Evolutionary conservation across 179 eudicot species (phyloP), one percentile per base, ranked within the genome.

Genomic region (Silene coronaria): DNA sequence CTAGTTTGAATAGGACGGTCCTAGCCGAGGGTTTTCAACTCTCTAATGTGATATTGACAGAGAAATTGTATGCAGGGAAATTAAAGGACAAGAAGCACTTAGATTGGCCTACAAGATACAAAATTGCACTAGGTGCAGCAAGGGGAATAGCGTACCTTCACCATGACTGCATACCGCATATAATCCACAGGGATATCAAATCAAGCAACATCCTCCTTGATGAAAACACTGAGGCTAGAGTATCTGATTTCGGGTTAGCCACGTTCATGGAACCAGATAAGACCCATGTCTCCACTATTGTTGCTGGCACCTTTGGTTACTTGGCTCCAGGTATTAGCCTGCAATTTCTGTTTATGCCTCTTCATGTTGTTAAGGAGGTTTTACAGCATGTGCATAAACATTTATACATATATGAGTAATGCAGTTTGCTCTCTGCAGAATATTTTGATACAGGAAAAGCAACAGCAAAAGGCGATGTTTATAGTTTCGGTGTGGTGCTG

Each of bases 231-330:
- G 94, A 90, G 81, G 98, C 97, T 75, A 84, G 88, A 48, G 92
- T 94, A 0, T 91, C 96, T n/a, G 98, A 94, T 75, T 94, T 94
- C 59, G 98, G 97, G 60, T 80, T 94, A 53, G 98, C 98, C 58
- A 92, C 98, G 7, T 79, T 94, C 78, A 90, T 92, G 96, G 96
- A 82, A 71, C 90, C 97, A 0, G 89, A 92, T 64, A 87, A 90
- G 80, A 88, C 98, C 70, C 98, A 94, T 79, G 98, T 92, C 51
- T 89, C 98, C 1, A 94, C 98, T 0, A 27, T 88, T 16, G 83
- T 92, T 27, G 98, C 96, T 21, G 98, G 98, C 64, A 94, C 98
- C 71, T 94, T 94, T 45, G 98, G 98, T 17, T 94, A 94, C 82
- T 86, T 94, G 61, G 92, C 97, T 75, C 98, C 97, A 36, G 98